A percentile compares a stretch with the other conserved stretches of the same genome.
phyloP scores from a whole-genome alignment of 345 rosid species.

The Conringia planisiliqua region DNA sequence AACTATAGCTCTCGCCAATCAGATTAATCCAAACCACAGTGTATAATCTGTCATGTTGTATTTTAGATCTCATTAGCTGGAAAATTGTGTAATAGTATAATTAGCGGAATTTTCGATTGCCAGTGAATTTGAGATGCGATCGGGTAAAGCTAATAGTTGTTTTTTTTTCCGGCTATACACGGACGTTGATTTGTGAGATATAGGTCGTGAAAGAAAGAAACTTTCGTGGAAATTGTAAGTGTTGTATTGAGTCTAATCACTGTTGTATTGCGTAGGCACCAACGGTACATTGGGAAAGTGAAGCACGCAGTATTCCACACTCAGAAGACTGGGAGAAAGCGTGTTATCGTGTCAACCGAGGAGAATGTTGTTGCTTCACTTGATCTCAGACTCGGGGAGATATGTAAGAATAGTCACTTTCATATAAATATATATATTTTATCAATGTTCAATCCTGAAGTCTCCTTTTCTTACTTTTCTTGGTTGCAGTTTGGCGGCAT shows the following conservation, averaged over 20 bases:
- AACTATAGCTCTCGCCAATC: not conserved
- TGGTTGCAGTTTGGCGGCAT: conserved; percentile 87
- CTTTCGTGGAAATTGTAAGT: not conserved
- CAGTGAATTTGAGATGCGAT: conserved; percentile 26
- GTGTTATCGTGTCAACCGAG: conserved; percentile 87
- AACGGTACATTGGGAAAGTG: conserved; percentile 86
- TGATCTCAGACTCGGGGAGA: conserved; percentile 91
- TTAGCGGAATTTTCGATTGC: not conserved
- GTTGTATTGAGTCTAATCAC: not conserved
- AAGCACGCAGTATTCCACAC: conserved; percentile 94
- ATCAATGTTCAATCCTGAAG: not conserved
- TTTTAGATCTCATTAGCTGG: conserved; percentile 12
- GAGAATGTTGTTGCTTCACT: conserved; percentile 93
- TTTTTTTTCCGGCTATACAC: not conserved
- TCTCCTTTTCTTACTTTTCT: not conserved
- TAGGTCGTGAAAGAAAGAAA: not conserved
- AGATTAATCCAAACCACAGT: not conserved
- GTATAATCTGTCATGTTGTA: not conserved
- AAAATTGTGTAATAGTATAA: not conserved
- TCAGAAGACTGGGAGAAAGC: conserved; percentile 93
- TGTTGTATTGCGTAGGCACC: conserved; percentile 57
- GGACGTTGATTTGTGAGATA: not conserved
- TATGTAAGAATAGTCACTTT: conserved; percentile 48
- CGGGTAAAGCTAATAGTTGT: not conserved
- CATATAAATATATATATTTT: not conserved